Evolutionary conservation across 805 yeast species (phyloP), one percentile per base, ranked within the genome.

Genomic region (Spathaspora hagerdaliae): DNA sequence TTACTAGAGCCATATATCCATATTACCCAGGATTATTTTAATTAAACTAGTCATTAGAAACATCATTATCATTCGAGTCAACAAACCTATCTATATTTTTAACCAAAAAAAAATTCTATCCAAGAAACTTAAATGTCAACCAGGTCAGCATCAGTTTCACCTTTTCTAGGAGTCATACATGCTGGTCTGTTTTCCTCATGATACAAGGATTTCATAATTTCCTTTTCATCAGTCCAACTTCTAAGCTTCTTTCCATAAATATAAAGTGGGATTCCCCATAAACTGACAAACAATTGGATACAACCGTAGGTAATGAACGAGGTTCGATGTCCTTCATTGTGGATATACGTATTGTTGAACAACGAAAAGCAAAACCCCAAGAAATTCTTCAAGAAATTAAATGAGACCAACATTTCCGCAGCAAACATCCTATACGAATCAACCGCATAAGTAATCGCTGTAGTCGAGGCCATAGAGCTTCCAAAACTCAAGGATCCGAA

Each of bases 401-500:
- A 66, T 6, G 82, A 69, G 2, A 81, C 86, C 31, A 81, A 64
- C 0, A 81, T 70, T 53, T 81, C 85, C 2, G 79, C 71, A 0
- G 86, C 83, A 64, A 71, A 78, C 67, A 72, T 66, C 46, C 73
- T 73, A 58, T 81, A 79, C 10, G 76, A 70, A 56, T 81, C 85
- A 24, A 81, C 81, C 3, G 79, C 70, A 55, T 73, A 79, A 1
- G 85, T 79, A 47, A 80, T 80, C 27, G 82, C 79, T 1, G 82
- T 77, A 7, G 85, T 81, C 27, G 83, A 77, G 1, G 82, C 82
- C 51, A 81, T 64, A 2, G 82, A 75, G 48, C 82, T 75, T 6
- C 85, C 86, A 60, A 80, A 81, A 14, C 82, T 75, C 31, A 79
- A 63, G 37, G 79, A 61, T 0, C 81, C 83, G 51, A 80, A 69